phyloP scores from a whole-genome alignment of 768 basidiomycete species.

The Tulasnella sp. region DNA sequence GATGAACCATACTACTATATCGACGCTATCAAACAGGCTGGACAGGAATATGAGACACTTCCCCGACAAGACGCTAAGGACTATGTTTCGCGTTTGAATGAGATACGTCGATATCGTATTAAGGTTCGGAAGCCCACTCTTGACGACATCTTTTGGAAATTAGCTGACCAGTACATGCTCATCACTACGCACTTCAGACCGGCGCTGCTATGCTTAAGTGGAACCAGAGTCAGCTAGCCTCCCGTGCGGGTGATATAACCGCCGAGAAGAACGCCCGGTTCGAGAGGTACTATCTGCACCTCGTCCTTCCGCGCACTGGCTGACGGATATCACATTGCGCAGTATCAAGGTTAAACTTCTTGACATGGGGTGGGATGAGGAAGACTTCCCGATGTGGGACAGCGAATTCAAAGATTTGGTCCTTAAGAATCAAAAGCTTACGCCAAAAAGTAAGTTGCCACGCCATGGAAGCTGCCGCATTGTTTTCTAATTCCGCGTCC shows the following conservation, averaged over 20 bases:
- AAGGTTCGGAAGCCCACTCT: not conserved
- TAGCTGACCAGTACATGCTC: not conserved
- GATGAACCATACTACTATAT: not conserved
- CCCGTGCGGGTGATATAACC: not conserved
- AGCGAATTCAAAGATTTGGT: not conserved
- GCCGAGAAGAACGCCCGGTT: not conserved
- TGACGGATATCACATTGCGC: not conserved
- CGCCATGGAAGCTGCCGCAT: too few species aligned
- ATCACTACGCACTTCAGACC: not conserved
- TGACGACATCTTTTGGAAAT: not conserved
- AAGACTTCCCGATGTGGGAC: not conserved
- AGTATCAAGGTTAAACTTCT: conserved; percentile 6
- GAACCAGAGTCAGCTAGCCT: not conserved
- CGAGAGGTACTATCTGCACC: not conserved
- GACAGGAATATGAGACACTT: not conserved
- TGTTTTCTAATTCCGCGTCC: not conserved
- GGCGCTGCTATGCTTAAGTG: not conserved
- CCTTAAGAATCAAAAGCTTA: not conserved
- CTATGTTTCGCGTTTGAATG: not conserved
- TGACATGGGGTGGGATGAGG: not conserved
- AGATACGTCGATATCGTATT: not conserved
- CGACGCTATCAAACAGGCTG: not conserved
- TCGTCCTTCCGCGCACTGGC: too few species aligned
- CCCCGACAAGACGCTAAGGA: not conserved
- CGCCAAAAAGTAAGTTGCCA: not conserved